These are phyloP conservation scores for Scenedesmus sp. DNA, from an alignment of 163 green algal genomes.

Conservation along the genomic window DNA sequence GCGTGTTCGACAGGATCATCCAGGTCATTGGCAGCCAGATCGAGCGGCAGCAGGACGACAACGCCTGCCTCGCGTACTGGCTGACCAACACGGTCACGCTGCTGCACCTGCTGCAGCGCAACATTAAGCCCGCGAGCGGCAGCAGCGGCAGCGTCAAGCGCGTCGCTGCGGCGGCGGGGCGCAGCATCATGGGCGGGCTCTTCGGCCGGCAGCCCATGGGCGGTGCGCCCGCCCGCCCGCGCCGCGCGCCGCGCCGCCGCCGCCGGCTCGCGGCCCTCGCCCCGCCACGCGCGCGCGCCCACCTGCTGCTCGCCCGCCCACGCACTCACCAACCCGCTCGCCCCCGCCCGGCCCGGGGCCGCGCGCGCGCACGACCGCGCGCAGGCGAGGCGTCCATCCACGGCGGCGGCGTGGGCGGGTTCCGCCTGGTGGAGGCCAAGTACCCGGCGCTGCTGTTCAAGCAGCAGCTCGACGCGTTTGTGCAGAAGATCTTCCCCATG, in stretches of 20 bases:
- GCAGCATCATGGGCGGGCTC: conserved; percentile 60
- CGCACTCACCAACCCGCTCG: background rate
- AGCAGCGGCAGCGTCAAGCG: conserved; percentile 45
- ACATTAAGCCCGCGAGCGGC: conserved; percentile 91
- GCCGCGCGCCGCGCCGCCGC: too few relatives aligned
- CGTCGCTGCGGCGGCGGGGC: conserved; percentile 44
- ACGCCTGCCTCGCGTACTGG: conserved; percentile 89
- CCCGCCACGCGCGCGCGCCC: background rate
- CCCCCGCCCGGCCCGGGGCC: too few relatives aligned
- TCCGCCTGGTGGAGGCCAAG: conserved; percentile 96
- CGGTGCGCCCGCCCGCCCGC: background rate
- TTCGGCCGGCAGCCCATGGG: conserved; percentile 47
- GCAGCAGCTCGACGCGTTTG: conserved; percentile 98
- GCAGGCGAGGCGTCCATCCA: conserved; percentile 88
- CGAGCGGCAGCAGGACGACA: conserved; percentile 90
- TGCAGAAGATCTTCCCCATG: conserved; percentile 99
- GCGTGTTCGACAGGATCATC: conserved; percentile 93
- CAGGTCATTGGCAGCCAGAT: conserved; percentile 74
- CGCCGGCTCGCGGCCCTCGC: too few relatives aligned
- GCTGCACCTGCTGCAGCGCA: conserved; percentile 95
- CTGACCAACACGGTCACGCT: conserved; percentile 97
- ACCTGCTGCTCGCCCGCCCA: background rate
- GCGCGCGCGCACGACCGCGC: too few relatives aligned
- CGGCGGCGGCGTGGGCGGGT: conserved; percentile 81
- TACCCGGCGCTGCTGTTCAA: conserved; percentile 99